Evolutionary conservation across 352 stramenopile species (phyloP).

Genomic region (Phytophthora parvispora): DNA sequence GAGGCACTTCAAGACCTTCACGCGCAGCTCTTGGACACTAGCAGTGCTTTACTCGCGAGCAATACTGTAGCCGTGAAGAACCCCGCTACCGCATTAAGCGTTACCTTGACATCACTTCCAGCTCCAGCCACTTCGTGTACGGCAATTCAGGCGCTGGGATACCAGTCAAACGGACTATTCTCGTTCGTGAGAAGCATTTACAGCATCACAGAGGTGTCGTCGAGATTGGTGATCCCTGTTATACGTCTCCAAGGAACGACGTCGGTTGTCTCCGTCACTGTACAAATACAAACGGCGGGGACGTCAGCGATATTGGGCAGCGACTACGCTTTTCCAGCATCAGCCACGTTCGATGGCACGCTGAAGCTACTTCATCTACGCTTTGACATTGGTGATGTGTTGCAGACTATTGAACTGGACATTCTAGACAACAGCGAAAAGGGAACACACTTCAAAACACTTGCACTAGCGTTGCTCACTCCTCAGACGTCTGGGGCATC

Average conservation of each 20-base stretch:
- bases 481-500: slow-evolving; percentile 32
- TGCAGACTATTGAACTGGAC: slow-evolving; percentile 58
- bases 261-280: slow-evolving; percentile 48
- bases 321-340: slow-evolving; percentile 49
- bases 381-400: slow-evolving; percentile 59
- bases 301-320: slow-evolving; percentile 45
- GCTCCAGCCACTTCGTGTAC: slow-evolving; percentile 20
- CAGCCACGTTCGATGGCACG: slow-evolving; percentile 28
- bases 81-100: slow-evolving; percentile 38
- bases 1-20: slow-evolving; percentile 58
- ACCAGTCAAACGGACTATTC: slow-evolving; percentile 74
- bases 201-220: slow-evolving; percentile 68
- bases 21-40: slow-evolving; percentile 47
- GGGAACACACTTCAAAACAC: slow-evolving; percentile 62
- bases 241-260: slow-evolving; percentile 62
- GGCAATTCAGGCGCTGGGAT: slow-evolving; percentile 56
- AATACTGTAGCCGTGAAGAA: slow-evolving; percentile 46
- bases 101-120: slow-evolving; percentile 31
- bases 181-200: slow-evolving; percentile 63
- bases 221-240: slow-evolving; percentile 51
- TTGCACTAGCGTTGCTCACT: slow-evolving; percentile 49
- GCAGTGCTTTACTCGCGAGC: slow-evolving; percentile 45
- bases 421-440: slow-evolving; percentile 55
- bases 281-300: slow-evolving; percentile 41
- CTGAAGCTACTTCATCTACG: slow-evolving; percentile 49